A percentile compares a stretch with the other conserved stretches of the same genome.
Evolutionary conservation across 2,329 filamentous ascomycete species (phyloP).

Genomic region (Penicillium hordei): DNA sequence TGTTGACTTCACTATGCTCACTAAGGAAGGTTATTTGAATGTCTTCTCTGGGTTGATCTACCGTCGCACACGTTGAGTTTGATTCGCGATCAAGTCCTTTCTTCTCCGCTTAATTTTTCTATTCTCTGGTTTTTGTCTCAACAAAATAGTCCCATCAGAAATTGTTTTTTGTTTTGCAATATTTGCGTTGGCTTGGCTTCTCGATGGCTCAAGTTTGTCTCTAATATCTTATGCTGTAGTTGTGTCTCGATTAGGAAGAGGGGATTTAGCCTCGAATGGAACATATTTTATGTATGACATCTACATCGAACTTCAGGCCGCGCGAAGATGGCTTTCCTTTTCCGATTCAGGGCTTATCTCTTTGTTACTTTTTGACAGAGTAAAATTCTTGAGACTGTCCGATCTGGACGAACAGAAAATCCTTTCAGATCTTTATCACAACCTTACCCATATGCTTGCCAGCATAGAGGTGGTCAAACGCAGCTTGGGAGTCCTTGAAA

Average conservation of each 20-base stretch:
- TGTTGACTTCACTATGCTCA: conserved; percentile 44
- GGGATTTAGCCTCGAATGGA: not conserved
- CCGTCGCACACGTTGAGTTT: conserved; percentile 29
- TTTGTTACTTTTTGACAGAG: no score
- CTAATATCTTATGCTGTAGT: not conserved
- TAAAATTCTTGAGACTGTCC: no score
- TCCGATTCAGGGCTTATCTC: no score
- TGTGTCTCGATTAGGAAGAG: not conserved
- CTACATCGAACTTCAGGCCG: no score
- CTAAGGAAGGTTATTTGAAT: conserved; percentile 44
- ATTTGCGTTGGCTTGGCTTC: not conserved
- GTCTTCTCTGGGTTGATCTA: conserved; percentile 41
- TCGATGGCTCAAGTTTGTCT: not conserved
- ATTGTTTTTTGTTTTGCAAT: not conserved
- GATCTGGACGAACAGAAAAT: no score
- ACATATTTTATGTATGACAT: not conserved
- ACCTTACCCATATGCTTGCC: no score
- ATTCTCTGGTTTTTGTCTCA: not conserved
- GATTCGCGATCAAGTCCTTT: not conserved
- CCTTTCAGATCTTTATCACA: no score
- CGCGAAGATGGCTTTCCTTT: no score
- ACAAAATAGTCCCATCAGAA: not conserved
- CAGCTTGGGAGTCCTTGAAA: no score
- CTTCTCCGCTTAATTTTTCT: conserved; percentile 1
- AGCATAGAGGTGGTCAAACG: no score